Percentiles rank a stretch among this genome's conserved stretches.
phyloP scores from a whole-genome alignment of 225 moss, liverwort and hornwort species.

The Physcomitrellopsis africana region DNA sequence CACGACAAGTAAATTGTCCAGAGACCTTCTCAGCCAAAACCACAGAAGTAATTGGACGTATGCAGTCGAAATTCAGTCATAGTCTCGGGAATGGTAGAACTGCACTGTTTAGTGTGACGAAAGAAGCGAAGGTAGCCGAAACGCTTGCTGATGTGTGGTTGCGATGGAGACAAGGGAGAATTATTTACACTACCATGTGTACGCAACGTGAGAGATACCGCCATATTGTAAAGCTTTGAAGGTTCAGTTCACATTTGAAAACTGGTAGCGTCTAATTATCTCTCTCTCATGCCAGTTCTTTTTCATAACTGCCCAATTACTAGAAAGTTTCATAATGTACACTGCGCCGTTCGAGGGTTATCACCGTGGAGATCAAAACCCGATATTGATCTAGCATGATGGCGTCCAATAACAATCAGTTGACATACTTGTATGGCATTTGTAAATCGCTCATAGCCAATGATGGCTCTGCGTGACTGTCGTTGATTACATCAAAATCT shows the following conservation, averaged over 20 bases:
- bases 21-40: background rate
- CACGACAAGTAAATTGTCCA: background rate
- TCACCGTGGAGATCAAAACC: conserved; percentile 26
- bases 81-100: background rate
- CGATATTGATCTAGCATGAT: background rate
- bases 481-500: conserved; percentile 41
- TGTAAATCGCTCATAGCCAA: conserved; percentile 32
- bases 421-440: conserved; percentile 38
- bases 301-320: conserved; percentile 37
- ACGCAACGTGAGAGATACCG: conserved; percentile 28
- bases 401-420: conserved; percentile 24
- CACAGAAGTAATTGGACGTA: background rate
- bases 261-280: conserved; percentile 25
- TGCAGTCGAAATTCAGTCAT: background rate
- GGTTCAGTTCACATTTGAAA: conserved; percentile 18
- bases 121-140: background rate
- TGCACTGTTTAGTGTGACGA: background rate
- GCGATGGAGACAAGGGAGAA: conserved; percentile 6
- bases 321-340: conserved; percentile 38
- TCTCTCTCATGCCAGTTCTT: conserved; percentile 20
- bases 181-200: conserved; percentile 27
- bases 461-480: conserved; percentile 39
- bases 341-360: conserved; percentile 31
- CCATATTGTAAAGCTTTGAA: conserved; percentile 26
- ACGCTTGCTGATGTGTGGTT: conserved; percentile 11